phyloP scores from a whole-genome alignment of 192 early-diverging fungal genomes.

The Oehlia diaphana region DNA sequence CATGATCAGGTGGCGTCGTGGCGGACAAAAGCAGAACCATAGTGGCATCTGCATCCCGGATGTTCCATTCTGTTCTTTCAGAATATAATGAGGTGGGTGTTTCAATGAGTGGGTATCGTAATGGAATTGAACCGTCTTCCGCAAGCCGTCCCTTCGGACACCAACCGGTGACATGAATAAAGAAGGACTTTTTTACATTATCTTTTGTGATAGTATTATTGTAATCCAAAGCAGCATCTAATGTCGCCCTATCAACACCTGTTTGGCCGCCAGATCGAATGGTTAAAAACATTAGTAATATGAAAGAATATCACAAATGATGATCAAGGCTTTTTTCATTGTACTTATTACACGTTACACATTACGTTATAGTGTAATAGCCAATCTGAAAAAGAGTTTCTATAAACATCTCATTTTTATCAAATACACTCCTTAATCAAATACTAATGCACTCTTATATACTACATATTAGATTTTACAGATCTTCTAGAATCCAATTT shows the following conservation, averaged over 20 bases:
- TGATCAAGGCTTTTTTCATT: too few species aligned
- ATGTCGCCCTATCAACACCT: constrained; percentile 6
- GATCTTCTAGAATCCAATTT: too few species aligned
- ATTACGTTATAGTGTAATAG: too few species aligned
- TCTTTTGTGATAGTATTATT: neutral
- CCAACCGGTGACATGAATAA: constrained; percentile 10
- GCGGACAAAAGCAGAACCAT: neutral
- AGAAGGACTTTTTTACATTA: neutral
- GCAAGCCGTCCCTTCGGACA: constrained; percentile 14
- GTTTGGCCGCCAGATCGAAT: constrained; percentile 16
- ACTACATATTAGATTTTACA: too few species aligned
- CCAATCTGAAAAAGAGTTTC: too few species aligned
- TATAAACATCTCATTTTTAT: too few species aligned
- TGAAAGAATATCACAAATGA: too few species aligned
- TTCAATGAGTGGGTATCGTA: constrained; percentile 14
- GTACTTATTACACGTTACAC: too few species aligned
- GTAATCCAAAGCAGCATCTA: neutral
- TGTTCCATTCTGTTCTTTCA: constrained; percentile 11
- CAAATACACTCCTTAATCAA: too few species aligned
- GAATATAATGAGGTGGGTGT: neutral
- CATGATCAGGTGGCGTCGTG: neutral
- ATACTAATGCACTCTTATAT: too few species aligned
- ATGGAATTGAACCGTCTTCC: neutral
- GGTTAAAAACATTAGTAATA: neutral
- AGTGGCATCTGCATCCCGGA: constrained; percentile 8